A percentile compares a stretch with the other conserved stretches of the same genome.
These are phyloP conservation scores for Penicillium occitanis DNA, from an alignment of 2,329 filamentous ascomycete genomes.

Conservation along the genomic window DNA sequence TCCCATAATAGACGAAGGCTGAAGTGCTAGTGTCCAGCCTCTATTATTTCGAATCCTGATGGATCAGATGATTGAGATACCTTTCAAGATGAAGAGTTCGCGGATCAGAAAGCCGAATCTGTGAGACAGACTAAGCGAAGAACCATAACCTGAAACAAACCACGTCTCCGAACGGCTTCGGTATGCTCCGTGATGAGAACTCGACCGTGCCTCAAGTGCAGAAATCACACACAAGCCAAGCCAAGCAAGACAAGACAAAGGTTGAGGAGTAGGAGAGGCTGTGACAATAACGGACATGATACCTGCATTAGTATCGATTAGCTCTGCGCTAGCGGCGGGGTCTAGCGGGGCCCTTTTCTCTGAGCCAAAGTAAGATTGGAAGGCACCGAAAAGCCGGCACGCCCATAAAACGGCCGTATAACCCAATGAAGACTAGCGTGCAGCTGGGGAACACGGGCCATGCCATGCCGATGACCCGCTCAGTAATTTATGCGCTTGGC, in stretches of 20 bases:
- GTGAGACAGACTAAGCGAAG: not conserved
- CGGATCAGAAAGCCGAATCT: not conserved
- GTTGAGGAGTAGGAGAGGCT: not conserved
- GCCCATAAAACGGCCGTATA: constrained; percentile 12
- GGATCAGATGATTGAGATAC: not conserved
- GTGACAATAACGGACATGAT: not conserved
- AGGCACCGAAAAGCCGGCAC: not conserved
- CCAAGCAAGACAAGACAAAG: not conserved
- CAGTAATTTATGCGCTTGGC: not conserved
- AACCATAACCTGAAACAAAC: constrained; percentile 1
- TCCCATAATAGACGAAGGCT: not conserved
- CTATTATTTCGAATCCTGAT: not conserved
- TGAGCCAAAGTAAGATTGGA: not conserved
- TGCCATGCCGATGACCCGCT: constrained; percentile 9
- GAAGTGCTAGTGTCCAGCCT: too few species aligned
- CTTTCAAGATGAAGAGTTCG: not conserved
- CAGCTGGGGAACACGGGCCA: constrained; percentile 8
- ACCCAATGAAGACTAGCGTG: constrained; percentile 8
- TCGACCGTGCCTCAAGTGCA: not conserved
- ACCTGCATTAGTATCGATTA: constrained; percentile 11
- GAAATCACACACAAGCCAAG: not conserved
- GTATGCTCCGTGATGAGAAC: not conserved
- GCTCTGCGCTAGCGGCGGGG: constrained; percentile 1
- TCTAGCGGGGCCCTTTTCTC: not conserved
- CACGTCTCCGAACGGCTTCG: not conserved